Base-by-base conservation (phyloP, 345 rosid species). In the Excoecaria cochinchinensis region DNA sequence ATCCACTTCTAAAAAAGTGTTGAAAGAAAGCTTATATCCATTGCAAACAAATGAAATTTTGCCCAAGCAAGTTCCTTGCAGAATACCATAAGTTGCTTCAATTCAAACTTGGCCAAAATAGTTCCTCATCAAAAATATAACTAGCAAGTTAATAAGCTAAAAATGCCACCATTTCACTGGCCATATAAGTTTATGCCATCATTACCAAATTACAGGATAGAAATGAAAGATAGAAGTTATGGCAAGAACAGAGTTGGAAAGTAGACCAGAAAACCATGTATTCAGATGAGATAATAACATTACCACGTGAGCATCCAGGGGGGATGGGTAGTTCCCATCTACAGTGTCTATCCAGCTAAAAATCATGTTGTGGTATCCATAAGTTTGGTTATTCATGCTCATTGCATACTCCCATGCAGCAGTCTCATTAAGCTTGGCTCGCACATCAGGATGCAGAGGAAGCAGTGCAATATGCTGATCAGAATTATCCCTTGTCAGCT, bases 301-400 rank as follows among this genome's bases (percentile, higher is more conserved):
- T 89, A 96, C 99, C 92, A 90, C 83, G 78, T 96, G 91, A 76
- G 99, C 93, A 82, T 93, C 94, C 82, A 96, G 76, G 25, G 99
- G 99, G 3, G 99, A 94, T 68, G 99, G 99, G 85, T 90, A 96
- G 82, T 96, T 96, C 65, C 85, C 93, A 13, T 82, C 81, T 21
- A 84, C 47, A 77, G 98, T 96, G 87, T 96, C 99, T 42, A 95
- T 93, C 99, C 99, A 95, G 87, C 99, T 93, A 81, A 95, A 95
- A 75, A 95, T 90, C 98, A 95, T 70, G 89, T 95, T 95, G 77
- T 95, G 99, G 79, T 93, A 93, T 78, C 98, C 99, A 77, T 95
- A 95, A 56, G 98, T 98, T 80, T 79, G 77, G 66, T 92, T 98
- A 48, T 82, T 84, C 99, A 95, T 93, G 86, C 90, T 90, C 68